Evolutionary conservation across 2,329 filamentous ascomycete species (phyloP).

Genomic region (Emydomyces testavorans): DNA sequence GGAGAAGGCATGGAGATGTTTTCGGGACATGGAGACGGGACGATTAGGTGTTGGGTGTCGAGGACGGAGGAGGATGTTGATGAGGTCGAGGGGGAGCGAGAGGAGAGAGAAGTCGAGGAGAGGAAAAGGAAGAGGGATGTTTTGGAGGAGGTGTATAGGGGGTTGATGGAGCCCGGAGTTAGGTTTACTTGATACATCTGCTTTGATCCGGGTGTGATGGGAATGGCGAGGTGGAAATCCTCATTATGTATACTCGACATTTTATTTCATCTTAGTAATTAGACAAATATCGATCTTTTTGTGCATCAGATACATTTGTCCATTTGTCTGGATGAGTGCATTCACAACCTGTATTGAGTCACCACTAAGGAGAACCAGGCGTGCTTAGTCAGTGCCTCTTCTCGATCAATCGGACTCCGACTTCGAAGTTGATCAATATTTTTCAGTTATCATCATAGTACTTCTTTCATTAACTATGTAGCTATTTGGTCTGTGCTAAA

Average conservation of each 20-base stretch:
- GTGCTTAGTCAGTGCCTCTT: too few relatives aligned
- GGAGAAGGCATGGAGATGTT: conserved; percentile 57
- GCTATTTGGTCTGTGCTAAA: not conserved
- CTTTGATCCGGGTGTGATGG: too few relatives aligned
- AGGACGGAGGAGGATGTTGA: conserved; percentile 41
- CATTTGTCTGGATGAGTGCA: too few relatives aligned
- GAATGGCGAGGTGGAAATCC: too few relatives aligned
- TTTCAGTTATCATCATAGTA: not conserved
- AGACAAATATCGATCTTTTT: too few relatives aligned
- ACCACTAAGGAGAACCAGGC: too few relatives aligned
- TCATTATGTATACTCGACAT: too few relatives aligned
- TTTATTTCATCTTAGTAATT: too few relatives aligned
- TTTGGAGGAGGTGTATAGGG: conserved; percentile 67
- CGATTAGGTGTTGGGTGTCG: conserved; percentile 68
- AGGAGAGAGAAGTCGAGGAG: conserved; percentile 40
- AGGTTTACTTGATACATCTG: conserved; percentile 51
- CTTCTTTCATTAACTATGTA: not conserved
- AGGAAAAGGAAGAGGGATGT: conserved; percentile 63
- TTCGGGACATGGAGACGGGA: conserved; percentile 73
- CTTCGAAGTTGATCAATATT: not conserved
- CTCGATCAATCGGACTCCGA: not conserved
- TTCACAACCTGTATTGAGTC: too few relatives aligned
- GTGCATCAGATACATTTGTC: too few relatives aligned
- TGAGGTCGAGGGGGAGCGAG: conserved; percentile 34
- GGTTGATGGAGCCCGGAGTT: conserved; percentile 60